Percentiles rank a stretch among this genome's conserved stretches.
phyloP scores from a whole-genome alignment of 345 rosid species.

The Eucalyptus dawsonii region DNA sequence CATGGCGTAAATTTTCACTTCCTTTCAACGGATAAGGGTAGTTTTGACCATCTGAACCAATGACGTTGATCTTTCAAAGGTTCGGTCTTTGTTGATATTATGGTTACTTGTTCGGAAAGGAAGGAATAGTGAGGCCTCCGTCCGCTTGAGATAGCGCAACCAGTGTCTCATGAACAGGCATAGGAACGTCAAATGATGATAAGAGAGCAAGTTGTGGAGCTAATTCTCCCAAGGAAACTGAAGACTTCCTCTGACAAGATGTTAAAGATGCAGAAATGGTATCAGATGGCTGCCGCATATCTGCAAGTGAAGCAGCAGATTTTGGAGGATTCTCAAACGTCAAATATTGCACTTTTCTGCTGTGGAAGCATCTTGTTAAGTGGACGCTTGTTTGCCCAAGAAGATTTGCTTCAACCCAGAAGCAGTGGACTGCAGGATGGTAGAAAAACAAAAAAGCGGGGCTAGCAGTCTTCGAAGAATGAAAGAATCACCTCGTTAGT shows the following conservation, averaged over 20 bases:
- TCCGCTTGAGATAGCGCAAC: slow-evolving; percentile 37
- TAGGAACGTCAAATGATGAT: slow-evolving; percentile 83
- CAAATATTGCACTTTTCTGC: slow-evolving; percentile 40
- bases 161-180: slow-evolving; percentile 92
- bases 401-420: too few species aligned
- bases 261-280: slow-evolving; percentile 74
- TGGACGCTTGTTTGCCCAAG: too few species aligned
- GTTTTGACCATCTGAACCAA: slow-evolving; percentile 84
- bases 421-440: too few species aligned
- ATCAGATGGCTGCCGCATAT: slow-evolving; percentile 76
- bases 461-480: too few species aligned
- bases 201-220: slow-evolving; percentile 72
- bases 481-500: background rate
- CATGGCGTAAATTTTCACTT: slow-evolving; percentile 90
- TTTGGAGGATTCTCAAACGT: slow-evolving; percentile 69
- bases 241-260: slow-evolving; percentile 69
- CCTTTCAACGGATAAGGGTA: slow-evolving; percentile 82
- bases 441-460: too few species aligned
- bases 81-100: slow-evolving; percentile 80
- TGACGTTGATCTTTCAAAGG: slow-evolving; percentile 72
- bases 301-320: slow-evolving; percentile 57
- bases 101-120: slow-evolving; percentile 46
- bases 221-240: slow-evolving; percentile 68
- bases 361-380: too few species aligned
- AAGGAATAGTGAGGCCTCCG: slow-evolving; percentile 21